Evolutionary conservation across 768 basidiomycete genomes (phyloP).

Genomic region (Trametes coccinea): DNA sequence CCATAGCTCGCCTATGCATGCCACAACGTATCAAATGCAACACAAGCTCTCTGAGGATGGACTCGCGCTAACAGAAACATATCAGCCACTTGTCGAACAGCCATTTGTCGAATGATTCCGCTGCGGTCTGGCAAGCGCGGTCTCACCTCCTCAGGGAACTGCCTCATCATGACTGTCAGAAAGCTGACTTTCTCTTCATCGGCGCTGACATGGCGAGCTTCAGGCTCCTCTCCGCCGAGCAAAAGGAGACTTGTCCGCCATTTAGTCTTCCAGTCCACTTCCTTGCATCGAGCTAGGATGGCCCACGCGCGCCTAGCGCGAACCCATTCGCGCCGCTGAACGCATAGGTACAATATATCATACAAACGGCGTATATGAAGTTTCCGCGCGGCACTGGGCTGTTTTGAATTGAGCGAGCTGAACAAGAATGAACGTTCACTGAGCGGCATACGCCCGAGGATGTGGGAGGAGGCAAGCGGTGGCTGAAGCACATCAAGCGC

Average conservation of each 20-base stretch:
- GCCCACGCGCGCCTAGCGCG: slow-evolving; percentile 73
- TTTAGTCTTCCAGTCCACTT: slow-evolving; percentile 70
- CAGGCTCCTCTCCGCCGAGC: slow-evolving; percentile 36
- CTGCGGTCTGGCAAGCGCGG: background rate
- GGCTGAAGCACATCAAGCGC: slow-evolving; percentile 3
- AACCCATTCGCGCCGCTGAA: slow-evolving; percentile 63
- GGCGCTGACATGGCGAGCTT: slow-evolving; percentile 31
- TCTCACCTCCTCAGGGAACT: slow-evolving; percentile 63
- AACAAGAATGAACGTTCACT: slow-evolving; percentile 58
- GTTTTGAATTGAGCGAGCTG: slow-evolving; percentile 51
- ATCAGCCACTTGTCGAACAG: background rate
- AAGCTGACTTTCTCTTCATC: slow-evolving; percentile 52
- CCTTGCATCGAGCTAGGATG: slow-evolving; percentile 74
- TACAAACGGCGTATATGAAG: slow-evolving; percentile 73
- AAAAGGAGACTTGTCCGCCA: slow-evolving; percentile 71
- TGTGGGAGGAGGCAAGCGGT: background rate
- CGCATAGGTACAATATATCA: slow-evolving; percentile 70
- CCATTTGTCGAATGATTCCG: background rate
- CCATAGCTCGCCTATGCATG: slow-evolving; percentile 68
- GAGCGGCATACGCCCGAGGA: slow-evolving; percentile 13
- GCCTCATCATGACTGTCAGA: slow-evolving; percentile 71
- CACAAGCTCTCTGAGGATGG: slow-evolving; percentile 73
- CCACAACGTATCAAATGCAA: slow-evolving; percentile 61
- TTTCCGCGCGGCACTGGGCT: slow-evolving; percentile 57
- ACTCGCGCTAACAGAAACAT: slow-evolving; percentile 55